Base-by-base conservation (phyloP, 305 asterid genomes). In the Fraxinus albicans region DNA sequence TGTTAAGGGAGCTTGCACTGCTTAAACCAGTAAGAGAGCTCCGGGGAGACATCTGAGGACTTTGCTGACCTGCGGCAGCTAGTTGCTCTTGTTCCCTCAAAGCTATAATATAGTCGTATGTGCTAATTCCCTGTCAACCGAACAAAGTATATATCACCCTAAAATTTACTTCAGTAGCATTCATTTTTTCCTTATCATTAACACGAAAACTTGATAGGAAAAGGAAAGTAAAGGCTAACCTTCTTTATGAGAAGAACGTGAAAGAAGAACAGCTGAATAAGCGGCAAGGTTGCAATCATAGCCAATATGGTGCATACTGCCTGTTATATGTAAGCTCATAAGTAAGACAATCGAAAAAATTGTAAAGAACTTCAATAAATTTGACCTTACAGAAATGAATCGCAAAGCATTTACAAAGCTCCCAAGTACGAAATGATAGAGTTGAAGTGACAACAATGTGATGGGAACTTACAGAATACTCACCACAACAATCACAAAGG, bases 181-280 rank as follows among this genome's bases (percentile, higher is more conserved):
- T 36, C 60, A 33, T 1, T 13, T 21, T 13, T 4, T 25, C 50
- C n/a, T 50, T 65, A 33, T 27, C 77, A 69, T 44, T 2, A 34
- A 47, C 35, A 60, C 4, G 42, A 34, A 9, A 79, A 75, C 67
- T 9, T 17, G 34, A 55, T 13, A 0, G n/a, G 25, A 79, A 76
- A 77, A 76, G 17, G 40, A 19, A 34, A n/a, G 25, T 1, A 38
- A 63, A 75, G 4, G 72, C 85, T 42, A 19, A 93, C 99, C 98
- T 97, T 97, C 86, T 97, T 97, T 82, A 95, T 94, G 73, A 97
- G 91, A 86, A 97, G 99, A 79, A 97, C 90, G 90, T 97, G 99
- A 89, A 97, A 97, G 95, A 95, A 95, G 98, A 97, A 97, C 76
- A 97, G 98, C 86, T 97, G 99, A 80, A 92, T 93, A 17, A 97